Percentiles rank a stretch among this genome's conserved stretches.
phyloP scores from a whole-genome alignment of 768 basidiomycete species.

The Hypholoma sublateritium region DNA sequence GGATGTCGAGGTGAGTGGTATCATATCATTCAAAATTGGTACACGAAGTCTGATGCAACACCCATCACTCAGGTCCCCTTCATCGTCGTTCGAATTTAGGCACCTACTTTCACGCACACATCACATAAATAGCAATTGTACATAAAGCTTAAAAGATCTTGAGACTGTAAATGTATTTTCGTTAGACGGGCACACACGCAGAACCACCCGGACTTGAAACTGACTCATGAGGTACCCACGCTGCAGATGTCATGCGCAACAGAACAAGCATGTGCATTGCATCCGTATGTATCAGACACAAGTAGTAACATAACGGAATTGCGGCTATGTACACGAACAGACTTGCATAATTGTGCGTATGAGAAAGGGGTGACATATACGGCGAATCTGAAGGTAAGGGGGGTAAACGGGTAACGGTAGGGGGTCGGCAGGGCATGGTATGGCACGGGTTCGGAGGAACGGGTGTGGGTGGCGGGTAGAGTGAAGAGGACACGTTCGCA shows the following conservation, averaged over 20 bases:
- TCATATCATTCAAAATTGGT: background rate
- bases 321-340: constrained; percentile 20
- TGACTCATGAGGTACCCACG: background rate
- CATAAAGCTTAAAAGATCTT: background rate
- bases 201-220: background rate
- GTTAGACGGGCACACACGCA: background rate
- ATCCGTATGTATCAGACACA: constrained; percentile 23
- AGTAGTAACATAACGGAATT: constrained; percentile 15
- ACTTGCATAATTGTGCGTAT: constrained; percentile 37
- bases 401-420: constrained; percentile 1
- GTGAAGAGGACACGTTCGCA: constrained; percentile 22
- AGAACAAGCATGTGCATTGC: constrained; percentile 32
- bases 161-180: background rate
- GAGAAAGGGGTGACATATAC: constrained; percentile 11
- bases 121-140: constrained; percentile 2
- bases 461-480: constrained; percentile 21
- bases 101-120: background rate
- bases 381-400: constrained; percentile 18
- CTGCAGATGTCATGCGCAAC: constrained; percentile 1
- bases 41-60: background rate
- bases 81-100: constrained; percentile 67
- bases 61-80: constrained; percentile 65
- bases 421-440: constrained; percentile 13
- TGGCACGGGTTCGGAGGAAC: constrained; percentile 14
- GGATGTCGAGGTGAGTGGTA: constrained; percentile 80